Evolutionary conservation across 768 basidiomycete genomes (phyloP).

Genomic region (Tremella mesenterica): DNA sequence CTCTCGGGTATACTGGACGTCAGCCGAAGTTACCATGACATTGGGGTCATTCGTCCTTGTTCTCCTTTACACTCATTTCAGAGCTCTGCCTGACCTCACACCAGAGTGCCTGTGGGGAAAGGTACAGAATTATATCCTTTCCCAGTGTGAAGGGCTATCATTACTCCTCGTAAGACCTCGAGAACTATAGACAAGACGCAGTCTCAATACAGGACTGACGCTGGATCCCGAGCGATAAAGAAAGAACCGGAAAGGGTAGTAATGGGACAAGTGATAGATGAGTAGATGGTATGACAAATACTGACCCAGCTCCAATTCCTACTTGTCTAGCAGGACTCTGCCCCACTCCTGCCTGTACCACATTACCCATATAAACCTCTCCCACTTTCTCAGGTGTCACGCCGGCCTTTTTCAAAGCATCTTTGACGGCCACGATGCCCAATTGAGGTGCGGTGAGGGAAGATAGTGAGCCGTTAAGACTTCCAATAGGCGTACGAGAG

Average conservation of each 20-base stretch:
- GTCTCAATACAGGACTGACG: too few species aligned
- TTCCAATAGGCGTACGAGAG: slow-evolving; percentile 86
- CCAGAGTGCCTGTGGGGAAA: too few species aligned
- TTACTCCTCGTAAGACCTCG: too few species aligned
- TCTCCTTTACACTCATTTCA: neutral
- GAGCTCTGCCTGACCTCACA: neutral
- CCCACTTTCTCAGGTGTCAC: slow-evolving; percentile 77
- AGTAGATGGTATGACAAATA: neutral
- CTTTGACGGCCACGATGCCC: slow-evolving; percentile 78
- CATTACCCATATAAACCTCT: slow-evolving; percentile 95
- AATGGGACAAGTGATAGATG: too few species aligned
- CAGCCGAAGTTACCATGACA: neutral
- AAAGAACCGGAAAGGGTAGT: too few species aligned
- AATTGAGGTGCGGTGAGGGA: slow-evolving; percentile 82
- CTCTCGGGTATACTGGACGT: slow-evolving; percentile 51
- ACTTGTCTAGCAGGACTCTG: slow-evolving; percentile 98
- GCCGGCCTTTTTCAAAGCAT: slow-evolving; percentile 70
- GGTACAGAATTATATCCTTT: too few species aligned
- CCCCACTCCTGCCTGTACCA: slow-evolving; percentile 93
- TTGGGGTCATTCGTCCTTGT: neutral
- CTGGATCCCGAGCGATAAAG: too few species aligned
- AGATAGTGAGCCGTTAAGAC: slow-evolving; percentile 82
- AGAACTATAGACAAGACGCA: too few species aligned
- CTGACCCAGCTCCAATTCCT: slow-evolving; percentile 70
- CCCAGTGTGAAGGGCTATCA: too few species aligned